A percentile compares a stretch with the other conserved stretches of the same genome.
These are phyloP conservation scores for Chaetoceros muelleri DNA, from an alignment of 108 stramenopile species.

Conservation along the genomic window DNA sequence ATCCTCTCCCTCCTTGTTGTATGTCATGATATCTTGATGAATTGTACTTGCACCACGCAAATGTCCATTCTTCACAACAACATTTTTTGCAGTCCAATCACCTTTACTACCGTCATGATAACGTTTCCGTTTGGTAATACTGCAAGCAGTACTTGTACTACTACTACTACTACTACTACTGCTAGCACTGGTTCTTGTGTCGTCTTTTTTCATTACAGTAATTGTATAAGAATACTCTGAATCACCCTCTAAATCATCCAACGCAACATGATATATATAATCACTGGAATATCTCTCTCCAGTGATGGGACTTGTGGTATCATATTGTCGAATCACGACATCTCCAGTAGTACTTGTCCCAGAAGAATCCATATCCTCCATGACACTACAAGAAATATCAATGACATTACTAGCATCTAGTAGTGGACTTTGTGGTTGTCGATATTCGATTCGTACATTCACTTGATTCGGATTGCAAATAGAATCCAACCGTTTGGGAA, in stretches of 20 bases:
- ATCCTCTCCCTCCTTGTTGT: neutral
- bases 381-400: too few species aligned
- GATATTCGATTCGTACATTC: neutral
- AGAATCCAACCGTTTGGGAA: neutral
- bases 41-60: neutral
- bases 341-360: neutral
- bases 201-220: neutral
- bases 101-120: neutral
- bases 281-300: conserved; percentile 17
- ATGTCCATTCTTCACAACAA: neutral
- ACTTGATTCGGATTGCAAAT: neutral
- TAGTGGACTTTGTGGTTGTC: neutral
- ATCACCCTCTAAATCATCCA: conserved; percentile 26
- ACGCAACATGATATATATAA: conserved; percentile 30
- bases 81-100: neutral
- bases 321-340: conserved; percentile 5
- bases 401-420: too few species aligned
- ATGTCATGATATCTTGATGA: too few species aligned
- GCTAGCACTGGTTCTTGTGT: neutral
- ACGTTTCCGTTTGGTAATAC: neutral
- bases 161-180: neutral
- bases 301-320: conserved; percentile 6
- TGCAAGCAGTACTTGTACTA: neutral
- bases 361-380: neutral
- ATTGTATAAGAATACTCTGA: conserved; percentile 14